Conservation (phyloP, 1,139 yeast species). For the Candida mesenterica region DNA sequence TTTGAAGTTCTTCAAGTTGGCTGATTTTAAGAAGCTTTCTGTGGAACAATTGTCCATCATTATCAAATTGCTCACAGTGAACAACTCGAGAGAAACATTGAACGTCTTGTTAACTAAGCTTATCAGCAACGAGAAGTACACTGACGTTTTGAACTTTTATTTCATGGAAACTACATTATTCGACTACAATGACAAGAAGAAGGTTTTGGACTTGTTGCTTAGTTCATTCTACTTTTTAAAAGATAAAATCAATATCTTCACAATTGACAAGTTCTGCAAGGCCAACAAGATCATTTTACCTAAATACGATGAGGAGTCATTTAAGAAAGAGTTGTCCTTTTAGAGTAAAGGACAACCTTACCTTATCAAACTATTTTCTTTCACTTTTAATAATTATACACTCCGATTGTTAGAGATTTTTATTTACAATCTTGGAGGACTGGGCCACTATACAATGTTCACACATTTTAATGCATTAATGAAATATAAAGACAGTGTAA, state of each 20-base stretch:
- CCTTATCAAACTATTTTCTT: too few species aligned
- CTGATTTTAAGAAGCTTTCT: conserved; percentile 10
- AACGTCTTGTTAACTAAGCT: conserved; percentile 31
- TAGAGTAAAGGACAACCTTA: too few species aligned
- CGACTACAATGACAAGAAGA: conserved; percentile 15
- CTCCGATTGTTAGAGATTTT: too few species aligned
- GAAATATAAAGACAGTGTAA: background rate
- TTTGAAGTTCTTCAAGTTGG: conserved; percentile 1
- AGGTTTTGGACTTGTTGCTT: conserved; percentile 19
- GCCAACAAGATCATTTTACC: conserved; percentile 4
- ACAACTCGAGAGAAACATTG: conserved; percentile 24
- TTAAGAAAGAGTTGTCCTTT: conserved; percentile 1
- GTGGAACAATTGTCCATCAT: conserved; percentile 25
- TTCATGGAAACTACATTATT: conserved; percentile 27
- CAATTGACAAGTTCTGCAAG: conserved; percentile 13
- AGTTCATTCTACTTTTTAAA: conserved; percentile 17
- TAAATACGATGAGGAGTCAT: conserved; percentile 1
- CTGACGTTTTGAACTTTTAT: conserved; percentile 28
- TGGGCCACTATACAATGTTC: background rate
- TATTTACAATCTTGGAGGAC: too few species aligned
- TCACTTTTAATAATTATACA: background rate
- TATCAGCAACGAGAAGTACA: conserved; percentile 14
- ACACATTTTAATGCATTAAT: background rate
- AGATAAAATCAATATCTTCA: conserved; percentile 19
- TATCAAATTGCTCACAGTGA: conserved; percentile 27